Evolutionary conservation across 148 eudicot species (phyloP).

Genomic region (Rhododendron henanense): DNA sequence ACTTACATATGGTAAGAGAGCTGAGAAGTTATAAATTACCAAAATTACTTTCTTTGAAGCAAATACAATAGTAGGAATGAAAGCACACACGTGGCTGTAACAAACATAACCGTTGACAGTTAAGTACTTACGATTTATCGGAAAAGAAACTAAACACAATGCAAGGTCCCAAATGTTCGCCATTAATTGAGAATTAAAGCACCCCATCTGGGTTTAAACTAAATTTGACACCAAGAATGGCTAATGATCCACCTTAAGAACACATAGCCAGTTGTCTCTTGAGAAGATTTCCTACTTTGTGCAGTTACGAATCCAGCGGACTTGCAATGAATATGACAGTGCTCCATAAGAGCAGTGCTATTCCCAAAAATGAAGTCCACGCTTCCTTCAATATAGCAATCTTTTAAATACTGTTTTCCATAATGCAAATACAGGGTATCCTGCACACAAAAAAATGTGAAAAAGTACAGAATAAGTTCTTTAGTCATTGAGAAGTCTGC

Average conservation of each 20-base stretch:
- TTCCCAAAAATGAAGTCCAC: slow-evolving; percentile 97
- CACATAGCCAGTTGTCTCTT: slow-evolving; percentile 91
- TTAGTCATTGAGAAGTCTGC: background rate
- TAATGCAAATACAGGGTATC: slow-evolving; percentile 90
- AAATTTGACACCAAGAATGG: slow-evolving; percentile 2
- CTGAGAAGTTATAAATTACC: background rate
- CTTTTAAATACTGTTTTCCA: slow-evolving; percentile 86
- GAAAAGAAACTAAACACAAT: background rate
- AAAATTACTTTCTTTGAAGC: background rate
- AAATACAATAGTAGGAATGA: background rate
- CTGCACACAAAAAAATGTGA: slow-evolving; percentile 25
- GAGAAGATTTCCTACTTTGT: slow-evolving; percentile 93
- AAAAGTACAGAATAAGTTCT: background rate
- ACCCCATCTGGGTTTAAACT: background rate
- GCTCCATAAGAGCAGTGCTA: slow-evolving; percentile 94
- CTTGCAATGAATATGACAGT: slow-evolving; percentile 97
- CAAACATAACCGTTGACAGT: background rate
- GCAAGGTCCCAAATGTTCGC: background rate
- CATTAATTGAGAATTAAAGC: background rate
- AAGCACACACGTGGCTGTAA: background rate
- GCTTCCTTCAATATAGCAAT: slow-evolving; percentile 95
- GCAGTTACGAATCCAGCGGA: slow-evolving; percentile 89
- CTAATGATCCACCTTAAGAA: slow-evolving; percentile 62
- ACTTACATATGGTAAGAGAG: background rate
- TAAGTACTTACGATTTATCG: background rate